Evolutionary conservation across 345 rosid genomes (phyloP).

Genomic region (Pelargonium nanum): DNA sequence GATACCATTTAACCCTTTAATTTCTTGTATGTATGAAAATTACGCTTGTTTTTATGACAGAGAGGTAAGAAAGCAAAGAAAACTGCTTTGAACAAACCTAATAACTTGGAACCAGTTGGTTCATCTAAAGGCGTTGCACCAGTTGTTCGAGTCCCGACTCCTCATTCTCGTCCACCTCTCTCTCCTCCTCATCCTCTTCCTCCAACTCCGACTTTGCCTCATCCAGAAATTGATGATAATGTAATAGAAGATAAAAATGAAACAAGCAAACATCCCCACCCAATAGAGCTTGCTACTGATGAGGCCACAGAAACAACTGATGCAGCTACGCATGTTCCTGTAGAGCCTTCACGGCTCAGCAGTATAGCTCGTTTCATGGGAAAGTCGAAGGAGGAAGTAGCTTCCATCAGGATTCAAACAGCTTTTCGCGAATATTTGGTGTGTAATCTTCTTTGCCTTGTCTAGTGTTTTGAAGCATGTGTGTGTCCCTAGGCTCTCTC

Average conservation of each 20-base stretch:
- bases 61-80: conserved; percentile 37
- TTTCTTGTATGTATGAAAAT: neutral
- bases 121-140: conserved; percentile 22
- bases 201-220: conserved; percentile 15
- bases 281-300: conserved; percentile 60
- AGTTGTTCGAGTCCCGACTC: conserved; percentile 7
- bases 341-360: conserved; percentile 57
- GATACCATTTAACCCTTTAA: neutral
- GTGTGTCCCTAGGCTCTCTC: no score
- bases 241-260: conserved; percentile 37
- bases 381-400: conserved; percentile 54
- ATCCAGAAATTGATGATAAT: conserved; percentile 27
- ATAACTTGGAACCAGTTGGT: conserved; percentile 19
- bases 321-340: conserved; percentile 51
- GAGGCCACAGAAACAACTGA: conserved; percentile 57
- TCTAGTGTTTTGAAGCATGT: neutral
- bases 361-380: conserved; percentile 31
- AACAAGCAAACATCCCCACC: conserved; percentile 50
- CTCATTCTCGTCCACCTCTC: conserved; percentile 13
- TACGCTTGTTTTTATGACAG: conserved; percentile 13
- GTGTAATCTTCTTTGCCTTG: neutral
- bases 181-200: conserved; percentile 13
- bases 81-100: conserved; percentile 47
- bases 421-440: conserved; percentile 70
- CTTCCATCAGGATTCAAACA: conserved; percentile 70